Percentiles rank a stretch among this genome's conserved stretches.
phyloP scores from a whole-genome alignment of 306 rosid genomes.

The Fragaria vesca region DNA sequence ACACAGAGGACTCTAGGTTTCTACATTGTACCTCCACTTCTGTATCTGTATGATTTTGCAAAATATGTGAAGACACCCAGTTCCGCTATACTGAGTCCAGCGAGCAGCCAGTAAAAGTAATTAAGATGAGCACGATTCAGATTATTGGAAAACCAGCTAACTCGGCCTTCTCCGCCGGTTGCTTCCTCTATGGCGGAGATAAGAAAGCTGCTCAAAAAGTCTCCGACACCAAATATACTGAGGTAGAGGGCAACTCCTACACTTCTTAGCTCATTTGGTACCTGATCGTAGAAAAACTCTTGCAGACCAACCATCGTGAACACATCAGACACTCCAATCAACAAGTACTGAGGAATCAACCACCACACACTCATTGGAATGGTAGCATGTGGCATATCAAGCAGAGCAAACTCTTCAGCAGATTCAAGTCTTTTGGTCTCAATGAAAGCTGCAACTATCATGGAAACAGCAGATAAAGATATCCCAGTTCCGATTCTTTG shows the following conservation, averaged over 20 bases:
- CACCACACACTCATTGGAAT: conserved; percentile 65
- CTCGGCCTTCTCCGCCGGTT: conserved; percentile 29
- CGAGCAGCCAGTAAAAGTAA: conserved; percentile 59
- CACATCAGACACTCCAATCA: conserved; percentile 46
- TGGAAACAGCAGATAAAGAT: conserved; percentile 30
- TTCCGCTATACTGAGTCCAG: conserved; percentile 35
- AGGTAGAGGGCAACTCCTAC: conserved; percentile 54
- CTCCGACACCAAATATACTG: conserved; percentile 54
- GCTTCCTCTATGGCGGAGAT: conserved; percentile 35
- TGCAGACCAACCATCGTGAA: conserved; percentile 62
- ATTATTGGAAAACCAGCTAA: conserved; percentile 52
- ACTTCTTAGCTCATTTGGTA: conserved; percentile 55
- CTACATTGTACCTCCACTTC: not conserved
- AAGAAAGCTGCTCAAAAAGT: conserved; percentile 55
- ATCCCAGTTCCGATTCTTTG: conserved; percentile 66
- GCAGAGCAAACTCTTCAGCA: conserved; percentile 41
- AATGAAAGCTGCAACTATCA: conserved; percentile 44
- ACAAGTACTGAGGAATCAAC: conserved; percentile 54
- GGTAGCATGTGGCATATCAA: conserved; percentile 41
- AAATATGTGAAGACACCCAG: conserved; percentile 23
- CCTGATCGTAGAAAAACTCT: conserved; percentile 69
- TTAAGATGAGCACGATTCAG: conserved; percentile 60
- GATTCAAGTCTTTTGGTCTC: conserved; percentile 50
- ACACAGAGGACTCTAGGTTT: not conserved
- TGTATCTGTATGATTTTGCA: conserved; percentile 22